phyloP scores from a whole-genome alignment of 345 rosid species.

The Aquilaria sinensis region DNA sequence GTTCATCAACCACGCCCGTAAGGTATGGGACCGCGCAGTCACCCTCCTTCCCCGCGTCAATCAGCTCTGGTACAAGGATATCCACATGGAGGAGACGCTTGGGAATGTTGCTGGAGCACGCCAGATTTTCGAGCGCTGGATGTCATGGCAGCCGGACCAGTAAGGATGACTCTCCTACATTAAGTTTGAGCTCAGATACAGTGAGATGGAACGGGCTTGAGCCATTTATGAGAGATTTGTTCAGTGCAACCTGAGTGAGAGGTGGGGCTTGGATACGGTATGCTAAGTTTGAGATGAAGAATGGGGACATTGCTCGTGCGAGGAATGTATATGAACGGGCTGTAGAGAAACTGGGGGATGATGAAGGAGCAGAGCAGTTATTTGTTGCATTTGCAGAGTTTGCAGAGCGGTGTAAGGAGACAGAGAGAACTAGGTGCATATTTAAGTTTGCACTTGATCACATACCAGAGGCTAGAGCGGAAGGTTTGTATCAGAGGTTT shows the following conservation, averaged over 20 bases:
- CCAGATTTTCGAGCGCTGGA: conserved; percentile 78
- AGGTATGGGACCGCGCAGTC: conserved; percentile 83
- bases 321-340: conserved; percentile 71
- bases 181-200: conserved; percentile 66
- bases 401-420: conserved; percentile 73
- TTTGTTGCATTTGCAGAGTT: conserved; percentile 39
- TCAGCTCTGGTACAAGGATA: conserved; percentile 84
- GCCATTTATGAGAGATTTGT: conserved; percentile 61
- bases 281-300: conserved; percentile 82
- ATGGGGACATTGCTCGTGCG: conserved; percentile 50
- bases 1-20: conserved; percentile 46
- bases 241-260: conserved; percentile 46
- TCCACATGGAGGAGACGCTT: conserved; percentile 79
- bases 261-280: conserved; percentile 56
- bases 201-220: conserved; percentile 56
- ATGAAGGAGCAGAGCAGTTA: conserved; percentile 62
- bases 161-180: conserved; percentile 74
- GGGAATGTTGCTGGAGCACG: conserved; percentile 79
- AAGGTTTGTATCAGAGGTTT: conserved; percentile 64
- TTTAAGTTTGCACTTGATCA: conserved; percentile 80
- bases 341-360: conserved; percentile 64
- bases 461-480: conserved; percentile 81
- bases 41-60: conserved; percentile 61
- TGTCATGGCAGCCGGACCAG: conserved; percentile 74
- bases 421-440: conserved; percentile 65